Evolutionary conservation across 208 protist species (phyloP).

Genomic region (Acanthamoeba castellanii): DNA sequence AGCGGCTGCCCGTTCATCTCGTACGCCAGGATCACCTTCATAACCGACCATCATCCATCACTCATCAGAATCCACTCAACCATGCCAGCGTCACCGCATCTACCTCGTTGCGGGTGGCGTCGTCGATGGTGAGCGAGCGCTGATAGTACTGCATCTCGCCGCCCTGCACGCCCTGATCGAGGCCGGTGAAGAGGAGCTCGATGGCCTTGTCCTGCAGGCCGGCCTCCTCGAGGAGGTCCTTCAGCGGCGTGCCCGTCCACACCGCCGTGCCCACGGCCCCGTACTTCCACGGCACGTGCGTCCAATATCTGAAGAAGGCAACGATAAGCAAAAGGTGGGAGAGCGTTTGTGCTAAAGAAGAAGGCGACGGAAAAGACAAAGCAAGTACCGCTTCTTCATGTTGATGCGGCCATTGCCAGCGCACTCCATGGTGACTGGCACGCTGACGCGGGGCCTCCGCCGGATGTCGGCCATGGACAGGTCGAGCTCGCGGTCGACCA

Average conservation of each 20-base stretch:
- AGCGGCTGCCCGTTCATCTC: conserved; percentile 92
- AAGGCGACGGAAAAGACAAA: no score
- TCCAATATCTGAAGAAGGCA: not conserved
- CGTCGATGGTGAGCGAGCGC: conserved; percentile 85
- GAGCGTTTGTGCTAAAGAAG: no score
- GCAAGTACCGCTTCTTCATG: conserved; percentile 3
- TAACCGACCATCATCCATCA: not conserved
- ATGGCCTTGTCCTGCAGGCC: conserved; percentile 30
- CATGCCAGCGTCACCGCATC: no score
- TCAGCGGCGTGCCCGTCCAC: conserved; percentile 67
- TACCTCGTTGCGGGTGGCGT: conserved; percentile 80
- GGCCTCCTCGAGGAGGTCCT: conserved; percentile 22
- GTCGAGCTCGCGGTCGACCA: not conserved
- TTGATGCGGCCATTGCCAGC: conserved; percentile 61
- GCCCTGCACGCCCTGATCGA: conserved; percentile 56
- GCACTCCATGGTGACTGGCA: conserved; percentile 70
- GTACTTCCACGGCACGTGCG: conserved; percentile 63
- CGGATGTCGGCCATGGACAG: conserved; percentile 52
- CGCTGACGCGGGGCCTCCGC: conserved; percentile 1
- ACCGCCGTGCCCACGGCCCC: conserved; percentile 46
- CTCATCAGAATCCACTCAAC: not conserved
- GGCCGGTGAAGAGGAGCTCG: conserved; percentile 59
- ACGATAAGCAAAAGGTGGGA: not conserved
- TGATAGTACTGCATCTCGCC: conserved; percentile 70
- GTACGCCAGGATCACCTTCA: conserved; percentile 90